Evolutionary conservation across 352 stramenopile genomes (phyloP), one percentile per base, ranked within the genome.

Genomic region (Phytophthora quininea): DNA sequence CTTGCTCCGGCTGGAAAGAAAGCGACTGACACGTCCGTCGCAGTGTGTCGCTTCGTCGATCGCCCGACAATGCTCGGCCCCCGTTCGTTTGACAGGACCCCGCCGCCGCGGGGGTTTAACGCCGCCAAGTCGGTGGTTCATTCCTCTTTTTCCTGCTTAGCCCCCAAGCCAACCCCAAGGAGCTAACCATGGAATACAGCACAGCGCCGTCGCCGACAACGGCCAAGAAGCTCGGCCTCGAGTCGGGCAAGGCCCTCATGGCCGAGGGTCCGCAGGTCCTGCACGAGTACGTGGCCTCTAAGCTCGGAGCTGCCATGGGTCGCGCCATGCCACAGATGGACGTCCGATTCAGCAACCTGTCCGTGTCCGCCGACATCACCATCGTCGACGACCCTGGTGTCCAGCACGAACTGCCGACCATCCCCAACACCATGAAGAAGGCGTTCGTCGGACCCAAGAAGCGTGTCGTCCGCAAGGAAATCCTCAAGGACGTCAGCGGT

Each of bases 301-400:
- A 67, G 50, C 48, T 82, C 35, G 69, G 69, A n/a, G 51, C 52
- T 9, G 66, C 77, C 4, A 43, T 77, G 14, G 68, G 74, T 11
- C 58, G 65, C 2, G 62, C 55, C 6, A 67, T 87, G 65, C 78
- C 78, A 14, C 73, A 82, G 47, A 71, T 82, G 58, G 73, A 84
- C 33, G 71, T 87, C n/a, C 76, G 73, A 9, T 84, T 87, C 63
- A 68, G 61, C 24, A 67, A 83, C 56, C 54, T 87, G 8, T 80
- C 76, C 10, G 38, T 83, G 49, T 59, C 62, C 1, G 78, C 78
- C 3, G 69, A 77, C 51, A 60, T 77, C 9, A 37, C 71, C 3
- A 37, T 67, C n/a, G 37, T 53, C 5, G 52, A 62, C 24, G 51
- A 59, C 45, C 37, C 58, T 19, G 40, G 14, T 8, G 37, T 52